Percentiles rank a stretch among this genome's conserved stretches.
phyloP scores from a whole-genome alignment of 169 alveolate genomes.

The Cryptosporidium muris region DNA sequence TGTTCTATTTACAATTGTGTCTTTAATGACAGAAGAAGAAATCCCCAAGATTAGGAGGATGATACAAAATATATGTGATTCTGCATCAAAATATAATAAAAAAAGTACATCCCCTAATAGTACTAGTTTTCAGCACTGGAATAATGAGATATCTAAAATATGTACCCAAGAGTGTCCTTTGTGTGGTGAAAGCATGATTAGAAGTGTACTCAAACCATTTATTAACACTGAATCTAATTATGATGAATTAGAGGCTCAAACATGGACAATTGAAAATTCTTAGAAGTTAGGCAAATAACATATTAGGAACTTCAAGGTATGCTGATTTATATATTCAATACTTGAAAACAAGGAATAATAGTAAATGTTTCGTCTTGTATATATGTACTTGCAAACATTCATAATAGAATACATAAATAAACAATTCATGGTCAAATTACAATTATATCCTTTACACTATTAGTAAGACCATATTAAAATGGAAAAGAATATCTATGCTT shows the following conservation, averaged over 20 bases:
- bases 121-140: not conserved
- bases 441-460: too few species aligned
- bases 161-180: slow-evolving; percentile 30
- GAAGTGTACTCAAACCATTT: slow-evolving; percentile 42
- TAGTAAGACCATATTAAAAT: too few species aligned
- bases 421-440: too few species aligned
- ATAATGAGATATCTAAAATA: slow-evolving; percentile 18
- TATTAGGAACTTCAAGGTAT: not conserved
- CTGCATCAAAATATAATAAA: not conserved
- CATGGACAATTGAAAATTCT: too few species aligned
- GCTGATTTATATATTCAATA: not conserved
- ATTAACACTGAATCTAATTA: slow-evolving; percentile 4
- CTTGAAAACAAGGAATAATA: not conserved
- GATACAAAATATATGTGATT: slow-evolving; percentile 27
- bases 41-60: slow-evolving; percentile 10
- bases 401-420: too few species aligned
- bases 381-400: too few species aligned
- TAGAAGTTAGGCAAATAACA: not conserved
- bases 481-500: too few species aligned
- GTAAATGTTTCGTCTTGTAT: too few species aligned
- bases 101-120: not conserved
- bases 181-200: slow-evolving; percentile 62
- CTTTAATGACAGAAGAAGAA: slow-evolving; percentile 47
- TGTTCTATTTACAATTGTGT: slow-evolving; percentile 15
- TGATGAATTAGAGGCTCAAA: not conserved